Evolutionary conservation across 331 rosid species (phyloP).

Genomic region (Cydonia oblonga): DNA sequence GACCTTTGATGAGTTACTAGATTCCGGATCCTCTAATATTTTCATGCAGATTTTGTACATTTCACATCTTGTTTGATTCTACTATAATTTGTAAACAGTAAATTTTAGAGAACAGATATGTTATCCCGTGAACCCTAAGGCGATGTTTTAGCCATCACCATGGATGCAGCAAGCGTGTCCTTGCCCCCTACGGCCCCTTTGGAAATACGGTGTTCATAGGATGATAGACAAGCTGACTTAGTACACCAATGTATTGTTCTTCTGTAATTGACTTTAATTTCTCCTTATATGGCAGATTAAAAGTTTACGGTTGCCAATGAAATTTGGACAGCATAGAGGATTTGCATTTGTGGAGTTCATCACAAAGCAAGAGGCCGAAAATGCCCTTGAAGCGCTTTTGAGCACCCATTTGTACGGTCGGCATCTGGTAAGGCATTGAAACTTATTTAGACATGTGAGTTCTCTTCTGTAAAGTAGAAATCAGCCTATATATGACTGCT

Average conservation of each 20-base stretch:
- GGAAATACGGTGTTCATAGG: not conserved
- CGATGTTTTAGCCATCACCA: not conserved
- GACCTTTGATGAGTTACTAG: not conserved
- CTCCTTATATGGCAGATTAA: slow-evolving; percentile 40
- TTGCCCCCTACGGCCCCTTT: not conserved
- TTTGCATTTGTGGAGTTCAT: slow-evolving; percentile 88
- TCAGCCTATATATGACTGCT: not conserved
- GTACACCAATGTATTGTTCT: not conserved
- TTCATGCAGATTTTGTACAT: not conserved
- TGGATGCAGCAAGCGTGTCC: too few species aligned
- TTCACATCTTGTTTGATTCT: not conserved
- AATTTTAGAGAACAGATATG: not conserved
- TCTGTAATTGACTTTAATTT: not conserved
- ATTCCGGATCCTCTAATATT: not conserved
- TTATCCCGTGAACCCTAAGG: not conserved
- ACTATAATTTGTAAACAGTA: not conserved
- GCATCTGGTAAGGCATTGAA: slow-evolving; percentile 63
- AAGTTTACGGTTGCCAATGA: slow-evolving; percentile 82
- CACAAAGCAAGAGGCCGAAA: slow-evolving; percentile 80
- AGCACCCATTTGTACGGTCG: slow-evolving; percentile 78
- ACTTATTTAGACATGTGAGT: not conserved
- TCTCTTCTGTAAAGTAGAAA: not conserved
- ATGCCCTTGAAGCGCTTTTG: slow-evolving; percentile 69
- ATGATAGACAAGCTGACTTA: not conserved
- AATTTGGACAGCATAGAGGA: slow-evolving; percentile 80